Base-by-base conservation (phyloP, 2,329 filamentous ascomycete species). In the Cryphonectria parasitica region DNA sequence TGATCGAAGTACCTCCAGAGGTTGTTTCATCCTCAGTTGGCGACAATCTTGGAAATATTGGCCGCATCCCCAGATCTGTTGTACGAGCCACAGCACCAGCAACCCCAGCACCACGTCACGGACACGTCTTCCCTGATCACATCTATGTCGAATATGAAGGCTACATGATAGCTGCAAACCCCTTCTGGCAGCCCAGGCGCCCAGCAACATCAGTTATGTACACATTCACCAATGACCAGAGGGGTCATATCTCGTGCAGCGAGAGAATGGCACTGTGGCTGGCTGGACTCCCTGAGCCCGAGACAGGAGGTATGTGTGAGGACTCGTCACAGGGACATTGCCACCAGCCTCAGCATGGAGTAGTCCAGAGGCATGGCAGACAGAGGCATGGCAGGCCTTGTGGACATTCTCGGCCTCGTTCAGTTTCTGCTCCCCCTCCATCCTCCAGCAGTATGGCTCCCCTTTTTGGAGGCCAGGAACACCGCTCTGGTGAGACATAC, bases 61-160 rank as follows among this genome's bases (percentile, higher is more conserved):
- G 25, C 41, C 28, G 28, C 11, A 10, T 19, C 28, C 54, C 25
- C 31, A 15, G 13, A 58, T 2, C 52, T 56, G 19, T n/a, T n/a
- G 25, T 58, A 8, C 25, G 28, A 31, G 54, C 25, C 31, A 11
- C 54, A 58, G 22, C 61, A 45, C 11, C 60, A 28, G 25, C 11
- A 56, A 56, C 52, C 11, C 34, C 60, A 64, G 13, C 39, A 31
- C 39, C n/a, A 45, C 61, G n/a, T 2, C n/a, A 41, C 19, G 25
- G 36, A n/a, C 66, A 39, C n/a, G 62, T 69, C 62, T 71, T 71
- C 13, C 69, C 69, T 28, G 69, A 69, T 3, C 49, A 62, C 34
- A 69, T 71, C 31, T 43, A 65, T 17, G 54, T 70, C 49, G 31
- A 68, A 8, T 31, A 58, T n/a, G 69, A 68, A 15, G 52, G n/a